Conservation (phyloP, 352 stramenopile species). For the Blastocystis sp. region DNA sequence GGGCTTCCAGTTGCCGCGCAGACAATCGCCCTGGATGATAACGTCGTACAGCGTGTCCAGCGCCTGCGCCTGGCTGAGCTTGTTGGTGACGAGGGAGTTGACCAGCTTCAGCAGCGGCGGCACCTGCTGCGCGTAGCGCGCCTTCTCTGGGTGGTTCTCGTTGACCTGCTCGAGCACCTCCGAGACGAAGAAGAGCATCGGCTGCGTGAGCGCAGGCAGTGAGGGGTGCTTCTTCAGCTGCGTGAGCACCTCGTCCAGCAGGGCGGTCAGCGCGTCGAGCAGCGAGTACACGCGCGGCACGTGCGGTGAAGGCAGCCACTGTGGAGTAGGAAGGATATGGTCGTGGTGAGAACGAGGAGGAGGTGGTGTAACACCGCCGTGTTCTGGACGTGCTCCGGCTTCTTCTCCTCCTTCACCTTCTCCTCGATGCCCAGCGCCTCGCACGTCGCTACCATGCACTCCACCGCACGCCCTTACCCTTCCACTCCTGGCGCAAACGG, state of each 20-base stretch:
- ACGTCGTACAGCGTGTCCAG: slow-evolving; percentile 46
- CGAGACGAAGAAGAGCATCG: background rate
- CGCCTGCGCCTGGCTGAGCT: background rate
- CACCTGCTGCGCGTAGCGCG: background rate
- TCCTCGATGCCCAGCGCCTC: background rate
- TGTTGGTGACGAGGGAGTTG: background rate
- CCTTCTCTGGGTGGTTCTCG: background rate
- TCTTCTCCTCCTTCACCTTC: background rate
- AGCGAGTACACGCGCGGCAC: background rate
- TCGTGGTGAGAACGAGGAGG: background rate
- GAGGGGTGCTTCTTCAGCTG: background rate
- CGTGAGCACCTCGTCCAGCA: background rate
- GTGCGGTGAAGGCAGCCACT: background rate
- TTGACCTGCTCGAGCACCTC: slow-evolving; percentile 26
- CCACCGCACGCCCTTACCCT: background rate
- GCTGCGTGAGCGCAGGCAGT: background rate
- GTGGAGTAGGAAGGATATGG: background rate
- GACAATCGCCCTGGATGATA: slow-evolving; percentile 43
- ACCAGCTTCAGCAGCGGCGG: background rate
- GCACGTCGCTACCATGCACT: background rate
- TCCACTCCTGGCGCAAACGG: background rate
- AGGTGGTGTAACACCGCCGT: background rate
- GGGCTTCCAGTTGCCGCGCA: slow-evolving; percentile 11
- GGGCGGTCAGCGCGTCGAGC: background rate
- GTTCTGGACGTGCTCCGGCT: background rate